Evolutionary conservation across 2,329 filamentous ascomycete species (phyloP).

Genomic region (Geoglossum cookeanum): DNA sequence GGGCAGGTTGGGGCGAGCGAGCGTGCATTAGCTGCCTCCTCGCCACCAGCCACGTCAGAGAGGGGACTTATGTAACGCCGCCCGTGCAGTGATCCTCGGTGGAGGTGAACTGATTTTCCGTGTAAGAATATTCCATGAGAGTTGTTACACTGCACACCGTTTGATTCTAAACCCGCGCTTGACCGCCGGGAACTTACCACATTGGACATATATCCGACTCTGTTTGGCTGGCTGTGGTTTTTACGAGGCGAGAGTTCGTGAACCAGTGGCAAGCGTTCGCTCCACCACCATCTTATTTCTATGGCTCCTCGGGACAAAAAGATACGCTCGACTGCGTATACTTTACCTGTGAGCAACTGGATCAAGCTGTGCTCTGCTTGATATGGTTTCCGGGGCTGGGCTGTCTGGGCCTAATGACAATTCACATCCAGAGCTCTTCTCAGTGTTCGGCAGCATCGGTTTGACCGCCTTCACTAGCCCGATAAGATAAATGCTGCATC

Average conservation of each 20-base stretch:
- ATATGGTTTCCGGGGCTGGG: not conserved
- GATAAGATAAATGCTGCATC: constrained; percentile 2
- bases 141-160: not conserved
- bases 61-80: constrained; percentile 1
- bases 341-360: not conserved
- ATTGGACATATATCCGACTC: not conserved
- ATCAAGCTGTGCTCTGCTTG: not conserved
- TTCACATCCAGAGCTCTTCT: not conserved
- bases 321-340: not conserved
- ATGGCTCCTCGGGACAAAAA: not conserved
- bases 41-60: constrained; percentile 2
- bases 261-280: not conserved
- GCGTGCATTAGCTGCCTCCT: not conserved
- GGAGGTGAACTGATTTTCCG: not conserved
- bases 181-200: constrained; percentile 1
- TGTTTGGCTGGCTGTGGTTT: not conserved
- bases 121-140: not conserved
- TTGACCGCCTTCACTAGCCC: not conserved
- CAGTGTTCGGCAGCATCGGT: not conserved
- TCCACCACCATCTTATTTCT: not conserved
- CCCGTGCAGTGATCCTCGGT: not conserved
- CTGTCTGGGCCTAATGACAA: not conserved
- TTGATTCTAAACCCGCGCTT: not conserved
- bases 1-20: not conserved
- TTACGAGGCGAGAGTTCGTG: not conserved